Conservation (phyloP, 2,329 filamentous ascomycete genomes). For the Colletotrichum tanaceti region DNA sequence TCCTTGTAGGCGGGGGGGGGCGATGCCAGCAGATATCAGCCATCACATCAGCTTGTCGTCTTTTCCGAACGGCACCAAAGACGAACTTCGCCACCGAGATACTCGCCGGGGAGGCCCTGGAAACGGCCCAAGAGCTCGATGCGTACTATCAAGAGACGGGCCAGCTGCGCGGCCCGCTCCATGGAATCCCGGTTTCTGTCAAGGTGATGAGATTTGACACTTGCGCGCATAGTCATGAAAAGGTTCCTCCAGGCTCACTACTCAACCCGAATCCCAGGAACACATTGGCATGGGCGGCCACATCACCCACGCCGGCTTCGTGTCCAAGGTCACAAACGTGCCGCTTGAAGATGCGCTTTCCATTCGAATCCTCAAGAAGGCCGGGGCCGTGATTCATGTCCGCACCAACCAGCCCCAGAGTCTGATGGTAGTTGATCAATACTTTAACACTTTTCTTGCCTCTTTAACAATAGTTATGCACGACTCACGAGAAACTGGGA, state of each 20-base stretch:
- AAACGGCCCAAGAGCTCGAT: constrained; percentile 61
- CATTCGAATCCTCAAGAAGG: constrained; percentile 54
- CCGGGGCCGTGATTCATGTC: constrained; percentile 66
- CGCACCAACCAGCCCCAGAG: constrained; percentile 69
- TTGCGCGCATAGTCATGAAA: too few relatives aligned
- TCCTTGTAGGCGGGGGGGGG: not conserved
- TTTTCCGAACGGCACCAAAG: constrained; percentile 37
- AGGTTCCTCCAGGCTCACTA: not conserved
- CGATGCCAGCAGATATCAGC: too few relatives aligned
- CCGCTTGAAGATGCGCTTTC: constrained; percentile 57
- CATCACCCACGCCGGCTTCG: constrained; percentile 71
- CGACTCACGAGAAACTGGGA: too few relatives aligned
- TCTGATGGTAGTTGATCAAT: constrained; percentile 77
- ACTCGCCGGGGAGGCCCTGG: constrained; percentile 64
- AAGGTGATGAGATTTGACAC: constrained; percentile 80
- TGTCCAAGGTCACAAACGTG: constrained; percentile 69
- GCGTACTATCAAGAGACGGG: constrained; percentile 58
- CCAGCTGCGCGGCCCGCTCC: constrained; percentile 68
- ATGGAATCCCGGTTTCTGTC: constrained; percentile 72
- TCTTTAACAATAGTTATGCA: constrained; percentile 49
- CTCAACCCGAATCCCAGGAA: too few relatives aligned
- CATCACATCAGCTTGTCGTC: not conserved
- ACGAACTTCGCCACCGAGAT: constrained; percentile 65
- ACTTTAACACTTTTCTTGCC: constrained; percentile 73
- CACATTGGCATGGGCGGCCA: constrained; percentile 55